Conservation (phyloP, 257 asterid genomes). For the Leonotis leonurus region DNA sequence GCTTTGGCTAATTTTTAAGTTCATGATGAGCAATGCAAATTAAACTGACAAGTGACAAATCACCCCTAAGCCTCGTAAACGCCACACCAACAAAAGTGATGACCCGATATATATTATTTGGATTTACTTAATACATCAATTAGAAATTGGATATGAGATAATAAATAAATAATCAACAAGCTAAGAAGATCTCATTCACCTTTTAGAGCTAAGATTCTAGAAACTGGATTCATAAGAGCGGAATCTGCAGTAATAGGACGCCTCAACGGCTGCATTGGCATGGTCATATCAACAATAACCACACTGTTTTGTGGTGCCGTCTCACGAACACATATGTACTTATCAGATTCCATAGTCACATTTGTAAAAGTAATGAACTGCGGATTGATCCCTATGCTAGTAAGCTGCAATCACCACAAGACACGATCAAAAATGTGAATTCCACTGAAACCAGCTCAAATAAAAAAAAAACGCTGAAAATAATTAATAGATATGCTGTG, state of each 20-base stretch:
- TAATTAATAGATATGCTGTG: conserved; percentile 24
- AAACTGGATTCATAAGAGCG: conserved; percentile 94
- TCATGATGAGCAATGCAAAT: neutral
- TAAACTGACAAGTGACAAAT: neutral
- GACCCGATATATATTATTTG: neutral
- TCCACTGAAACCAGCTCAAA: conserved; percentile 17
- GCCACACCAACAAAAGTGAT: neutral
- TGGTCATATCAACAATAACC: conserved; percentile 89
- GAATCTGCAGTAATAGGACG: conserved; percentile 99
- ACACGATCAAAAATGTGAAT: conserved; percentile 26
- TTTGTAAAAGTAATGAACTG: conserved; percentile 96
- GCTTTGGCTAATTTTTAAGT: conserved; percentile 2
- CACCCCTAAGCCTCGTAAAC: neutral
- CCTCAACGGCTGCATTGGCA: conserved; percentile 97
- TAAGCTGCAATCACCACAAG: conserved; percentile 62
- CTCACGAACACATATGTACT: conserved; percentile 96
- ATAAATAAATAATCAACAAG: neutral
- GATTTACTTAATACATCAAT: neutral
- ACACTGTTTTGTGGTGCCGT: conserved; percentile 94
- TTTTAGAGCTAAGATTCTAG: conserved; percentile 82
- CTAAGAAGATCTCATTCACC: conserved; percentile 32
- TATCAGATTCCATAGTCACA: conserved; percentile 98
- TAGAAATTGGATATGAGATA: neutral
- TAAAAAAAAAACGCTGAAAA: conserved; percentile 12
- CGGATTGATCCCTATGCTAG: conserved; percentile 91